phyloP scores from a whole-genome alignment of 2,329 filamentous ascomycete species.

The Biscogniauxia marginata region DNA sequence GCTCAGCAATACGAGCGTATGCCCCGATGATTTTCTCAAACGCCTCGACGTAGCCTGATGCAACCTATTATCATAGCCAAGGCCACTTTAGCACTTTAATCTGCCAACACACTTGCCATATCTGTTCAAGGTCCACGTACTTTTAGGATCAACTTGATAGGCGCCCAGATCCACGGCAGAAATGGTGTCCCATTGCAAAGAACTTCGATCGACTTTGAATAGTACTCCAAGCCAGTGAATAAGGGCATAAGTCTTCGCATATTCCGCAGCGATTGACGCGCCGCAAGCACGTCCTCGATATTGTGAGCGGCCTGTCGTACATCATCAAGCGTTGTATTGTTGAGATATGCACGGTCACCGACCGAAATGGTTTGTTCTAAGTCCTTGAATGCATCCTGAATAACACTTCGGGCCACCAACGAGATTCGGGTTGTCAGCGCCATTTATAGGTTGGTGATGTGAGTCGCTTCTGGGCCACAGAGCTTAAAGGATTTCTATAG shows the following conservation, averaged over 20 bases:
- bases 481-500: no score
- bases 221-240: constrained; percentile 36
- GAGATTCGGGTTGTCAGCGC: no score
- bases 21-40: constrained; percentile 36
- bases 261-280: constrained; percentile 32
- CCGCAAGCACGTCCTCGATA: no score
- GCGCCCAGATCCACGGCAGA: constrained; percentile 40
- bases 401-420: no score
- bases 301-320: no score
- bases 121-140: constrained; percentile 32
- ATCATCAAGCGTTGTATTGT: no score
- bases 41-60: constrained; percentile 26
- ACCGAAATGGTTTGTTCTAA: no score
- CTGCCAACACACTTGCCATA: constrained; percentile 31
- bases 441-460: no score
- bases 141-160: constrained; percentile 34
- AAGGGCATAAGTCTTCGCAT: constrained; percentile 37
- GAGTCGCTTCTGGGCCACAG: no score
- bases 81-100: no score
- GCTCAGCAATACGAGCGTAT: constrained; percentile 38
- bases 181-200: constrained; percentile 41
- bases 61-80: constrained; percentile 12
- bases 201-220: constrained; percentile 36
- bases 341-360: no score
- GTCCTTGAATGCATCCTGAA: no score